Conservation (phyloP, 305 asterid species). For the Solanum aculeatissimum region DNA sequence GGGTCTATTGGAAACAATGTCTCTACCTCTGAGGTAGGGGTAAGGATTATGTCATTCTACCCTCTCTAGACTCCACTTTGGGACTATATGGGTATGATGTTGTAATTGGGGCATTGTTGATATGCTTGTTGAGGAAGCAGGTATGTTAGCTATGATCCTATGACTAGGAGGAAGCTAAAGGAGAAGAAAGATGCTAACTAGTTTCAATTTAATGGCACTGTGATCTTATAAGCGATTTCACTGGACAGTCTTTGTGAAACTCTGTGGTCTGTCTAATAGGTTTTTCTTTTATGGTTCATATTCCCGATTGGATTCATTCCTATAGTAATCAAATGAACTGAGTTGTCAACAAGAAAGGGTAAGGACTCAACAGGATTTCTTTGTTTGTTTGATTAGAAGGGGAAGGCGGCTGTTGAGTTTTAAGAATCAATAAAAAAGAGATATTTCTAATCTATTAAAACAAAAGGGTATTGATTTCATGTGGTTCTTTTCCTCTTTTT, state of each 20-base stretch:
- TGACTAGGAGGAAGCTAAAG: not conserved
- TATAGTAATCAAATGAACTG: too few relatives aligned
- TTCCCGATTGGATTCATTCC: too few relatives aligned
- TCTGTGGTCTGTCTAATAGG: not conserved
- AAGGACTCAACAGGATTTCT: too few relatives aligned
- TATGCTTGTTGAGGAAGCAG: not conserved
- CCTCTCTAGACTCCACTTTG: not conserved
- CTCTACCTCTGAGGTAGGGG: not conserved
- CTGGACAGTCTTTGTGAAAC: not conserved
- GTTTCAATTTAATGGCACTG: not conserved
- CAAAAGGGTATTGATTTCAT: not conserved
- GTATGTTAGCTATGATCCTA: not conserved
- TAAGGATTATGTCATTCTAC: not conserved
- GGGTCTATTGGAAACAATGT: not conserved
- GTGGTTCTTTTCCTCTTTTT: not conserved
- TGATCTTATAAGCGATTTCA: not conserved
- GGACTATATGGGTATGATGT: not conserved
- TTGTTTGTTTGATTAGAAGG: too few relatives aligned
- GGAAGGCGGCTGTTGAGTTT: too few relatives aligned
- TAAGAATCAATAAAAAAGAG: not conserved
- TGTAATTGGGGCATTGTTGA: not conserved
- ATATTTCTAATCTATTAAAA: not conserved
- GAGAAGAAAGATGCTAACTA: not conserved
- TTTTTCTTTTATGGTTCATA: not conserved
- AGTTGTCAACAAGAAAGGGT: too few relatives aligned